phyloP scores from a whole-genome alignment of 257 asterid genomes.

The Paulownia fortunei region DNA sequence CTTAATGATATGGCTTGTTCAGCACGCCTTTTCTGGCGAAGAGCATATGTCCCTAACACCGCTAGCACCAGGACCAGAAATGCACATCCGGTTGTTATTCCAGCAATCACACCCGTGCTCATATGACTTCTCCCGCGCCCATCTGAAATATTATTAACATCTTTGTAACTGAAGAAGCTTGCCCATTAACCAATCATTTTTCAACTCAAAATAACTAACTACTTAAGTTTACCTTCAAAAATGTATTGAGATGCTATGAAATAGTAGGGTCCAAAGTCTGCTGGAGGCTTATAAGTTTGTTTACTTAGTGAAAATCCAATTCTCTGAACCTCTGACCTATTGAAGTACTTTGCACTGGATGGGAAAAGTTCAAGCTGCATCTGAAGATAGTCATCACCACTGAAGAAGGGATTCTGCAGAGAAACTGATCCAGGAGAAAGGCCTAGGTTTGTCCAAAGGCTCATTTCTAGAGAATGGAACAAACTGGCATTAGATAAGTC shows the following conservation, averaged over 20 bases:
- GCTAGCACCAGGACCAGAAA: slow-evolving; percentile 66
- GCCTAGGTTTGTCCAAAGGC: slow-evolving; percentile 80
- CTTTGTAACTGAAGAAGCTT: background rate
- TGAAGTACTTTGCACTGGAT: slow-evolving; percentile 63
- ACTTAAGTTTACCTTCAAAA: slow-evolving; percentile 57
- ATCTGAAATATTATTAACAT: slow-evolving; percentile 37
- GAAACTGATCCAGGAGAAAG: slow-evolving; percentile 87
- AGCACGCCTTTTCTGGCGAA: slow-evolving; percentile 80
- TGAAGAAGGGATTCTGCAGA: slow-evolving; percentile 83
- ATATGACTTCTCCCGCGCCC: slow-evolving; percentile 47
- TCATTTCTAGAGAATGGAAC: slow-evolving; percentile 86
- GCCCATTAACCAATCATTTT: background rate
- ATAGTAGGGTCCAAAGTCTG: slow-evolving; percentile 89
- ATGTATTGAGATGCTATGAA: slow-evolving; percentile 75
- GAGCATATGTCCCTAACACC: slow-evolving; percentile 67
- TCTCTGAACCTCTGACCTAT: slow-evolving; percentile 72
- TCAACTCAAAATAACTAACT: background rate
- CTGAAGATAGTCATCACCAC: slow-evolving; percentile 84
- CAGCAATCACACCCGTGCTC: slow-evolving; percentile 60
- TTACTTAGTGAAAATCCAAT: slow-evolving; percentile 82
- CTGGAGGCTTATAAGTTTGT: slow-evolving; percentile 94
- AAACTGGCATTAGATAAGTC: slow-evolving; percentile 76
- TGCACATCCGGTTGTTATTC: slow-evolving; percentile 72
- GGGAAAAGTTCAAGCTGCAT: slow-evolving; percentile 84
- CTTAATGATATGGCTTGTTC: slow-evolving; percentile 82